Base-by-base conservation (phyloP, 1,139 yeast species). In the Hyphopichia buzzinii region DNA sequence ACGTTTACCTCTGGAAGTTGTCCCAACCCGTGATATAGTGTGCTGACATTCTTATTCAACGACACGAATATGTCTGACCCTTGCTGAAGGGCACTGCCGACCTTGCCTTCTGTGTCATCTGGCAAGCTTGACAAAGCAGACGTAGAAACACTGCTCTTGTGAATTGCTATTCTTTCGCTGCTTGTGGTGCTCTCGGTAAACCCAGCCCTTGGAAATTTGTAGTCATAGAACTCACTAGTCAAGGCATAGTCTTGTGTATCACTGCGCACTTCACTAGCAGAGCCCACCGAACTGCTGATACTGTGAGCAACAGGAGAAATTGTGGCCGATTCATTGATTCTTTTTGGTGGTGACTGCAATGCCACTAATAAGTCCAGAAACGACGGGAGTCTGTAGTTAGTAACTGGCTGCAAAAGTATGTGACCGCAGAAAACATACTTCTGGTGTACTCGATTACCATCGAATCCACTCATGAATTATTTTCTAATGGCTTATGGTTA, bases 241-340 rank as follows among this genome's bases (percentile, higher is more conserved):
- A 34, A 27, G 27, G 30, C 36, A 29, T 29, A 34, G 17, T 34
- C 29, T 16, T 21, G 29, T 29, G 25, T 29, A 32, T 31, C 14
- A 31, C 28, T 19, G 6, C 8, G 23, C 6, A 19, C 8, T 10
- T 19, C 23, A 7, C 8, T 6, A 19, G 10, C 23, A 19, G 23
- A 19, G 23, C 23, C 23, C 10, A 19, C 8, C 6, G 23, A 19
- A 10, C 23, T 19, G 8, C 10, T 6, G 6, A 10, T 6, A 7
- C 8, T 19, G 23, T 19, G 23, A 7, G 23, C 6, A 7, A 19
- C 23, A n/a, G n/a, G n/a, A n/a, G n/a, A n/a, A n/a, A n/a, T n/a
- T n/a, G n/a, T n/a, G n/a, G n/a, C n/a, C n/a, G n/a, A n/a, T n/a
- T n/a, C n/a, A n/a, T n/a, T n/a, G n/a, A n/a, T n/a, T n/a, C n/a